Evolutionary conservation across 306 rosid genomes (phyloP), one percentile per base, ranked within the genome.

Genomic region (Rosa rugosa): DNA sequence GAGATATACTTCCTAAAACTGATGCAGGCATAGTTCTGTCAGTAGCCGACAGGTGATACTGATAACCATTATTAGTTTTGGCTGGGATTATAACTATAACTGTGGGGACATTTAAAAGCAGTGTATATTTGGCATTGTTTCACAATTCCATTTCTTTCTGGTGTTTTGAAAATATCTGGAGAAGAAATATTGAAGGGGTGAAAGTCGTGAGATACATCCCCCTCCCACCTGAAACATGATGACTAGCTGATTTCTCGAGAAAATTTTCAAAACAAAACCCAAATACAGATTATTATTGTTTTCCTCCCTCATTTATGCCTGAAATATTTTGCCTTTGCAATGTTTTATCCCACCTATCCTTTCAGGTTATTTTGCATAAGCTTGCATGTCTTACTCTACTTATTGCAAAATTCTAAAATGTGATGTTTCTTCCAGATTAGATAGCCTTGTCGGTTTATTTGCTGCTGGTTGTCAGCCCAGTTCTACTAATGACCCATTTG

Each of bases 381-480:
- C 40, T 59, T 64, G 51, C 59, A 5, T 76, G 23, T 31, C 23
- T 23, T 27, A 65, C 42, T 54, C 72, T 25, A 63, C 69, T 40
- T 76, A 44, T 63, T 75, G 84, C 81, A 14, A 18, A 40, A 83
- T 53, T 79, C 11, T 64, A 65, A 62, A 73, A 68, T 79, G 49
- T 80, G 79, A 66, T 82, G 41, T 56, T 53, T 18, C 59, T 73
- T 89, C 84, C 97, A 92, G 98, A 86, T 92, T 92, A 80, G 97
- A 91, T 86, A 94, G 97, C 84, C 93, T 94, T 78, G 88, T 89
- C n/a, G 97, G 99, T 79, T 87, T 94, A 84, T 92, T 94, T 88
- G 83, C 97, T 67, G 95, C 94, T 42, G 99, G 97, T 14, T 92
- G 97, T 84, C 97, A 92, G 91, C 97, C 99, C 75, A 91, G 92